A percentile compares a stretch with the other conserved stretches of the same genome.
phyloP scores from a whole-genome alignment of 83 land plant species.

The Picea abies region DNA sequence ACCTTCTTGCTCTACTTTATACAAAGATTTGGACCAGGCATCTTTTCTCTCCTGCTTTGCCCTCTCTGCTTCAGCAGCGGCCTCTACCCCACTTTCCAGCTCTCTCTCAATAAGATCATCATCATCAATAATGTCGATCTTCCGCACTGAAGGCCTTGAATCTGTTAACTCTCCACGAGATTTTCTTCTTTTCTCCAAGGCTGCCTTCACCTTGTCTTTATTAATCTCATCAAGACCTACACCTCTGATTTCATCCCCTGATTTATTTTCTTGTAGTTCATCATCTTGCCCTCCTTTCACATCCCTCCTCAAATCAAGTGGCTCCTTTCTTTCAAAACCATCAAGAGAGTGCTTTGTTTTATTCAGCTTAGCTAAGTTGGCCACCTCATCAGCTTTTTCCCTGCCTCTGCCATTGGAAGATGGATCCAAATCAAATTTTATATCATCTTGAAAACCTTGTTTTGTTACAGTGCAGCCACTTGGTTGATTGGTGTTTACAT shows the following conservation, averaged over 20 bases:
- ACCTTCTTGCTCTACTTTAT: conserved; percentile 31
- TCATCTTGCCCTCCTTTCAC: conserved; percentile 2
- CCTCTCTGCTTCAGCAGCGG: conserved; percentile 59
- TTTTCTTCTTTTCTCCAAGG: conserved; percentile 66
- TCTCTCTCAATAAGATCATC: conserved; percentile 80
- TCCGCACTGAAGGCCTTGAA: conserved; percentile 21
- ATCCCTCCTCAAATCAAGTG: conserved; percentile 19
- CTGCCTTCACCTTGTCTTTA: conserved; percentile 77
- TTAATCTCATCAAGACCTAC: conserved; percentile 57
- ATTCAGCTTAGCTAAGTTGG: conserved; percentile 18
- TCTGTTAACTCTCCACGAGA: conserved; percentile 44
- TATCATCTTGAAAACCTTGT: conserved; percentile 9
- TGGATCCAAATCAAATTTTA: conserved; percentile 11
- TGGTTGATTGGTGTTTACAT: conserved; percentile 3
- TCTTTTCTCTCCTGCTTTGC: conserved; percentile 45
- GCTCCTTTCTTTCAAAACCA: conserved; percentile 23
- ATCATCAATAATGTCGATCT: conserved; percentile 63
- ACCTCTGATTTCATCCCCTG: background rate
- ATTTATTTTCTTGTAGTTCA: conserved; percentile 10
- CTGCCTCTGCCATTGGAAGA: background rate
- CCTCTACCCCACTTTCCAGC: conserved; percentile 76
- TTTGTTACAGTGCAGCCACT: conserved; percentile 10
- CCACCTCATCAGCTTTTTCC: conserved; percentile 5
- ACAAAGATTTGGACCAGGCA: conserved; percentile 30
- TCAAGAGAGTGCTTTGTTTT: conserved; percentile 15